Conservation (phyloP, 768 basidiomycete genomes). For the Collybia sordida region DNA sequence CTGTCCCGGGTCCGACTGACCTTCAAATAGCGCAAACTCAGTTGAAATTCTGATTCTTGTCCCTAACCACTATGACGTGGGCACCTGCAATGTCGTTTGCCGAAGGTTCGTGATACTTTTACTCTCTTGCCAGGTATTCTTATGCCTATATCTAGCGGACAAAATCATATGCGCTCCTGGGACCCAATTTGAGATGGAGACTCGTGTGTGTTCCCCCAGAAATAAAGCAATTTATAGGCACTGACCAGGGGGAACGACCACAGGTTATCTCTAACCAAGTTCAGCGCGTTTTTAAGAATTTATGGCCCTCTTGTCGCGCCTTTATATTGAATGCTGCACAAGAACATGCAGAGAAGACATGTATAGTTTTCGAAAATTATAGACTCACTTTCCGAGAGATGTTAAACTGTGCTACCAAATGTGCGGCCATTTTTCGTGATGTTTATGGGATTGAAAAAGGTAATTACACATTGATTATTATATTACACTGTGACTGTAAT, state of each 20-base stretch:
- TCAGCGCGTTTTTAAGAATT: conserved; percentile 51
- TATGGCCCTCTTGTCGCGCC: conserved; percentile 45
- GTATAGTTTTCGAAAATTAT: conserved; percentile 49
- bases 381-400: conserved; percentile 42
- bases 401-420: conserved; percentile 32
- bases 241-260: too few relatives aligned
- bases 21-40: too few relatives aligned
- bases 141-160: conserved; percentile 17
- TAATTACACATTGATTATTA: conserved; percentile 1
- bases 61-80: too few relatives aligned
- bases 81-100: too few relatives aligned
- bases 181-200: conserved; percentile 39
- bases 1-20: too few relatives aligned
- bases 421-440: conserved; percentile 33
- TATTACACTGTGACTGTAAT: neutral
- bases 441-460: conserved; percentile 54
- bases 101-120: too few relatives aligned
- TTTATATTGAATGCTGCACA: conserved; percentile 44
- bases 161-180: conserved; percentile 37
- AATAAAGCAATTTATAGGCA: neutral
- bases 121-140: too few relatives aligned
- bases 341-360: conserved; percentile 37
- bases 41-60: too few relatives aligned
- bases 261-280: conserved; percentile 17
- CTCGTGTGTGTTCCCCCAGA: conserved; percentile 35